Evolutionary conservation across 441 rosid species (phyloP).

Genomic region (Bruguiera hainesii): DNA sequence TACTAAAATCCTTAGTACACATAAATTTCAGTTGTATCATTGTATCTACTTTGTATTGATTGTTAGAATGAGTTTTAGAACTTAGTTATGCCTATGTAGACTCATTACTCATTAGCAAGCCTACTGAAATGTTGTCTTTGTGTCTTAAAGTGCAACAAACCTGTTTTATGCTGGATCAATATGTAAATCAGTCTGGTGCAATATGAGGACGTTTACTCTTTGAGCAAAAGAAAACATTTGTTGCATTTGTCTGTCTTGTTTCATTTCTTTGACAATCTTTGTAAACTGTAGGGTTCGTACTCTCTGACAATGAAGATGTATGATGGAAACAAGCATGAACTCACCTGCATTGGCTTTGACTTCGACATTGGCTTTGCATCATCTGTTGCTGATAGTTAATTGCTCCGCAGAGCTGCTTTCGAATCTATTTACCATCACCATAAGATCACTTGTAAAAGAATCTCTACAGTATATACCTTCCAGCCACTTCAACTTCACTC

Average conservation of each 20-base stretch:
- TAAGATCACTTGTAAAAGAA: slow-evolving; percentile 18
- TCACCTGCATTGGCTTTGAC: slow-evolving; percentile 75
- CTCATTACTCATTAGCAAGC: no score
- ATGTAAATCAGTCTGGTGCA: not conserved
- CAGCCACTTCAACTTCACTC: slow-evolving; percentile 13
- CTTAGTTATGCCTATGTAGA: no score
- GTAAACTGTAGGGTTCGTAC: slow-evolving; percentile 70
- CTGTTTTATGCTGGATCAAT: no score
- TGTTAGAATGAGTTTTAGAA: no score
- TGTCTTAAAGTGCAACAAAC: no score
- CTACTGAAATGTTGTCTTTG: no score
- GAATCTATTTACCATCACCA: not conserved
- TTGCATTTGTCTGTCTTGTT: not conserved
- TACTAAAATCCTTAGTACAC: no score
- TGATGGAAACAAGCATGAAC: slow-evolving; percentile 38
- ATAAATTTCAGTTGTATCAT: no score
- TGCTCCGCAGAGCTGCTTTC: slow-evolving; percentile 8
- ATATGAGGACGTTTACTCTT: not conserved
- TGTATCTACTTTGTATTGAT: no score
- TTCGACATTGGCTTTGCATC: slow-evolving; percentile 59
- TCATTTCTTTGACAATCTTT: slow-evolving; percentile 3
- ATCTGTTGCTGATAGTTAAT: slow-evolving; percentile 52
- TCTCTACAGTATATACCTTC: slow-evolving; percentile 12
- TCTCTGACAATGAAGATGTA: slow-evolving; percentile 79
- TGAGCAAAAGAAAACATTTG: not conserved